phyloP scores from a whole-genome alignment of 345 rosid species.

The Aquilaria sinensis region DNA sequence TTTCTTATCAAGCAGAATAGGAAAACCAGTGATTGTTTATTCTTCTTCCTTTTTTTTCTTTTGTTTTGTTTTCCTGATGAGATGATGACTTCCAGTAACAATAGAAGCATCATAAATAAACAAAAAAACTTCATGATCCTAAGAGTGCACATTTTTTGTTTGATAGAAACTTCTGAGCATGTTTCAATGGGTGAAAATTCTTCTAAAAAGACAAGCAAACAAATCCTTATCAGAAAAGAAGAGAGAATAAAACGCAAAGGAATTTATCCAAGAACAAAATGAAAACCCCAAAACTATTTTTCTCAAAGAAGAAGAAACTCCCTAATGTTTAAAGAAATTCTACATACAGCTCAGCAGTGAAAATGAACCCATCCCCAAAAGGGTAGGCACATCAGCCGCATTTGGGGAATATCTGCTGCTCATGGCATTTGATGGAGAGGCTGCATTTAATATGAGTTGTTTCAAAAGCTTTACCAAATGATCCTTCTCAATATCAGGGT shows the following conservation, averaged over 20 bases:
- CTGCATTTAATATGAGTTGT: constrained; percentile 60
- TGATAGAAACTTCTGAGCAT: too few species aligned
- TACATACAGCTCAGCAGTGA: constrained; percentile 85
- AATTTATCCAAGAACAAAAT: background rate
- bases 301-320: background rate
- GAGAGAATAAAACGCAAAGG: background rate
- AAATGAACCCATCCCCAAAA: constrained; percentile 78
- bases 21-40: too few species aligned
- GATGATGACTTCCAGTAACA: too few species aligned
- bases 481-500: constrained; percentile 76
- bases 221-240: background rate
- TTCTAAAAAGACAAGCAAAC: too few species aligned
- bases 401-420: constrained; percentile 44
- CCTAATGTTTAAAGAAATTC: constrained; percentile 12
- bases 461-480: constrained; percentile 95
- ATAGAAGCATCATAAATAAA: too few species aligned
- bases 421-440: constrained; percentile 44
- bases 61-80: too few species aligned
- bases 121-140: too few species aligned
- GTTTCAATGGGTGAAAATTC: too few species aligned
- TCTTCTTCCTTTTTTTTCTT: too few species aligned
- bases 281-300: background rate
- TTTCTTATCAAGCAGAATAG: background rate
- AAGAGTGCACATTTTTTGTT: too few species aligned
- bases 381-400: constrained; percentile 91